These are phyloP conservation scores for Ogataea saltuana DNA, from an alignment of 805 yeast genomes.

Conservation along the genomic window DNA sequence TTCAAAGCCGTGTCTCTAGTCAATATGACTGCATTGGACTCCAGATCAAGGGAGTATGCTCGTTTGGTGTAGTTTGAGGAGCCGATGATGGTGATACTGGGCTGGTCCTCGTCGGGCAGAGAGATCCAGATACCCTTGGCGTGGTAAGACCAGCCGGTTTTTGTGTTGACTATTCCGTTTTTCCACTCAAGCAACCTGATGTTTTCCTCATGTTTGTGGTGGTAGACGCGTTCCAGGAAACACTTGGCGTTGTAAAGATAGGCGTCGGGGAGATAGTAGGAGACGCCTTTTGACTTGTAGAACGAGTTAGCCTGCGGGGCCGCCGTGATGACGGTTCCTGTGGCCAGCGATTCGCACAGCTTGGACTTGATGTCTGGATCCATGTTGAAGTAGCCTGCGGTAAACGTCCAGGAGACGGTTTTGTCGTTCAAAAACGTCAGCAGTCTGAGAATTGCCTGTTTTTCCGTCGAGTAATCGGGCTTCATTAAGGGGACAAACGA, in stretches of 20 bases:
- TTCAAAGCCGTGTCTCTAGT: constrained; percentile 68
- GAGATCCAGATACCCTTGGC: constrained; percentile 94
- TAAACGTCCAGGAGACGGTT: constrained; percentile 73
- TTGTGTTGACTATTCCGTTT: constrained; percentile 77
- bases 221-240: constrained; percentile 46
- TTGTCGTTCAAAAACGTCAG: constrained; percentile 58
- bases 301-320: constrained; percentile 94
- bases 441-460: constrained; percentile 62
- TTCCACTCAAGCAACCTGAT: constrained; percentile 81
- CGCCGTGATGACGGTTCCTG: constrained; percentile 81
- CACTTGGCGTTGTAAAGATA: constrained; percentile 72
- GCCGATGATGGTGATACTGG: constrained; percentile 81
- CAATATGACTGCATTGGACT: constrained; percentile 77
- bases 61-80: constrained; percentile 92
- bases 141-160: constrained; percentile 94
- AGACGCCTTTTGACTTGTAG: constrained; percentile 78
- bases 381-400: constrained; percentile 97
- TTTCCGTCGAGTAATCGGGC: constrained; percentile 78
- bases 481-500: constrained; percentile 83
- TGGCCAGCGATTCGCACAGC: constrained; percentile 57
- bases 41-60: constrained; percentile 85
- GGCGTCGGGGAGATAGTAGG: constrained; percentile 82
- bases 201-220: constrained; percentile 40
- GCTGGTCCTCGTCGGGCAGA: constrained; percentile 54
- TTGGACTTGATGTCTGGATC: constrained; percentile 65